phyloP scores from a whole-genome alignment of 352 stramenopile species.

The Elongisporangium undulatum region DNA sequence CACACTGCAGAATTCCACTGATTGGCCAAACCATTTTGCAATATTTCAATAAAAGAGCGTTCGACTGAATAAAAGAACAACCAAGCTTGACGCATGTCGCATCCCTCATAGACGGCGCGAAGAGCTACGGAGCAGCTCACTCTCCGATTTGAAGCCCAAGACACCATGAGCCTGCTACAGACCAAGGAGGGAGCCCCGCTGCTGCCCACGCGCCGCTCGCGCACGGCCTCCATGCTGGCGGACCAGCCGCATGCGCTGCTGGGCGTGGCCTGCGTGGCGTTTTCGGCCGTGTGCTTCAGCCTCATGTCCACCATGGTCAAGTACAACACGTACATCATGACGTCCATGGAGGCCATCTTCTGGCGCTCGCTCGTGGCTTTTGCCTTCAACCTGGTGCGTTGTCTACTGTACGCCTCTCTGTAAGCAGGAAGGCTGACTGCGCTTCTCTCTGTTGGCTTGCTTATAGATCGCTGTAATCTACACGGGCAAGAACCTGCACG shows the following conservation, averaged over 20 bases:
- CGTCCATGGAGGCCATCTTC: constrained; percentile 78
- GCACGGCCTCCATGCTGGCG: constrained; percentile 9
- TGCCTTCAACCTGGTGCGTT: constrained; percentile 57
- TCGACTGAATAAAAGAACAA: neutral
- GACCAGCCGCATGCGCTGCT: constrained; percentile 44
- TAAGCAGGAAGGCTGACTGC: neutral
- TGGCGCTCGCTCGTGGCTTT: constrained; percentile 62
- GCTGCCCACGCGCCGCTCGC: neutral
- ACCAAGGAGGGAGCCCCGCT: constrained; percentile 7
- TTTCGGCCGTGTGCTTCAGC: constrained; percentile 77
- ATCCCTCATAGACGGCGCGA: neutral
- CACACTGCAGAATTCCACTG: neutral
- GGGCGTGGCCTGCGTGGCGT: constrained; percentile 59
- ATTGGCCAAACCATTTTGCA: neutral
- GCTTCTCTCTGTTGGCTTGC: no score
- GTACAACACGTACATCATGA: constrained; percentile 70
- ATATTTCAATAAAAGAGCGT: no score
- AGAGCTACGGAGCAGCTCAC: neutral
- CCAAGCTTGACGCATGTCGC: neutral
- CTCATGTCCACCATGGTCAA: constrained; percentile 83
- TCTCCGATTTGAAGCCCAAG: neutral
- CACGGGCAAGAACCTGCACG: constrained; percentile 42
- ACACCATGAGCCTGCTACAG: constrained; percentile 6
- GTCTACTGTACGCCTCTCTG: neutral
- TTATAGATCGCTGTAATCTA: constrained; percentile 23